phyloP scores from a whole-genome alignment of 768 basidiomycete species.

The Tulasnella sp. region DNA sequence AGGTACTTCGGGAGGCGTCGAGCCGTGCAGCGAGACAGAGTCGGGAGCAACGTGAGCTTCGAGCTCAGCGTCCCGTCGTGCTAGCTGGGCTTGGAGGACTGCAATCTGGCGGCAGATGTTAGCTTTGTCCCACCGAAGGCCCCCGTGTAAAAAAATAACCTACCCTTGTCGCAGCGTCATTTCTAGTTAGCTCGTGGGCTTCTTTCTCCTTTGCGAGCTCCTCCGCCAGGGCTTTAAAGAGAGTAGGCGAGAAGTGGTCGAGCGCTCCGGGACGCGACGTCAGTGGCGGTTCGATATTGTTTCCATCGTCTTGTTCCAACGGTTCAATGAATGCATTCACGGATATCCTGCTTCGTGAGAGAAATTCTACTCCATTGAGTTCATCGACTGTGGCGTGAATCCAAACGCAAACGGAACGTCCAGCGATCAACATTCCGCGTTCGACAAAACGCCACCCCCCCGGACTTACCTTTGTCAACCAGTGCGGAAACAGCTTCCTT shows the following conservation, averaged over 20 bases:
- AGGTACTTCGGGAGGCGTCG: background rate
- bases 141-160: background rate
- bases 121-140: background rate
- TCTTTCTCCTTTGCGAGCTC: slow-evolving; percentile 13
- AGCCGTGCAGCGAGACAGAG: background rate
- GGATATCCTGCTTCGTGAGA: slow-evolving; percentile 2
- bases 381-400: slow-evolving; percentile 6
- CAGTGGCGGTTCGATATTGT: background rate
- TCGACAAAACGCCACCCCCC: background rate
- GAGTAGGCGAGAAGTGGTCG: background rate
- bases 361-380: slow-evolving; percentile 8
- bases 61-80: slow-evolving; percentile 12
- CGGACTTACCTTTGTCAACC: slow-evolving; percentile 12
- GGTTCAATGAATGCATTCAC: background rate
- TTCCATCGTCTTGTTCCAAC: background rate
- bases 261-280: background rate
- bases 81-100: slow-evolving; percentile 2
- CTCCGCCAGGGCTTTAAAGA: background rate
- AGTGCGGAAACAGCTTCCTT: slow-evolving; percentile 9
- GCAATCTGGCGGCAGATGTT: background rate
- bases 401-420: background rate
- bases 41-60: background rate
- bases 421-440: background rate
- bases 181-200: background rate
- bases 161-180: slow-evolving; percentile 8